Conservation (phyloP, 2,329 filamentous ascomycete species). For the Pezicula neosporulosa region DNA sequence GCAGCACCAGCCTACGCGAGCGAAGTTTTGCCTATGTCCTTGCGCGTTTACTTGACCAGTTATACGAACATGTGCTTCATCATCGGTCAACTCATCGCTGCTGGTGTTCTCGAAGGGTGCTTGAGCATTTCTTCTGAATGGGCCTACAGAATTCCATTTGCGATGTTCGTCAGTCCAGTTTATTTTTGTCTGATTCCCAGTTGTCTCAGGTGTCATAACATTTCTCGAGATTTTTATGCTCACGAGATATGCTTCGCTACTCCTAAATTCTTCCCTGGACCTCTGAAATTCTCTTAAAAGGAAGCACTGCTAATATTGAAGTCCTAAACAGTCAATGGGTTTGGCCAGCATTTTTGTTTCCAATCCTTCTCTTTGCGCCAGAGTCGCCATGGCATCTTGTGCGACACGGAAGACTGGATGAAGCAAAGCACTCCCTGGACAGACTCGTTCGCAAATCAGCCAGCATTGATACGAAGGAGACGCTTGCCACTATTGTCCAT, state of each 20-base stretch:
- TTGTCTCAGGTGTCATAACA: too few relatives aligned
- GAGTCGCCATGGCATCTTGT: constrained; percentile 48
- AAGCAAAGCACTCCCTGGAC: constrained; percentile 39
- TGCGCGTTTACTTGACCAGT: constrained; percentile 38
- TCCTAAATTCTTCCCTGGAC: too few relatives aligned
- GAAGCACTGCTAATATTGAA: too few relatives aligned
- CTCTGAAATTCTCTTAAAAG: too few relatives aligned
- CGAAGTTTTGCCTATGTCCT: constrained; percentile 38
- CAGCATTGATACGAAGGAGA: constrained; percentile 6
- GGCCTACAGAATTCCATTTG: constrained; percentile 8
- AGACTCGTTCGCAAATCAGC: constrained; percentile 26
- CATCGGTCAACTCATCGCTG: constrained; percentile 42
- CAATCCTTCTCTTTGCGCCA: constrained; percentile 40
- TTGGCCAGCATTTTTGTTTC: constrained; percentile 41
- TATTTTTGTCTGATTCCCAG: too few relatives aligned
- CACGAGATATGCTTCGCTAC: too few relatives aligned
- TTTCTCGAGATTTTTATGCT: too few relatives aligned
- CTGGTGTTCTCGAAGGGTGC: constrained; percentile 41
- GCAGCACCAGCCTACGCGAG: constrained; percentile 38
- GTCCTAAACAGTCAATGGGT: constrained; percentile 31
- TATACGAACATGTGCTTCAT: constrained; percentile 46
- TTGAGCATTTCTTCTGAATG: constrained; percentile 29
- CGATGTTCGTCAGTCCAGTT: background rate
- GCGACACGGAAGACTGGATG: constrained; percentile 36
- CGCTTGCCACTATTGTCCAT: constrained; percentile 38